Evolutionary conservation across 139 green algal genomes (phyloP).

Genomic region (Nannochloris sp.): DNA sequence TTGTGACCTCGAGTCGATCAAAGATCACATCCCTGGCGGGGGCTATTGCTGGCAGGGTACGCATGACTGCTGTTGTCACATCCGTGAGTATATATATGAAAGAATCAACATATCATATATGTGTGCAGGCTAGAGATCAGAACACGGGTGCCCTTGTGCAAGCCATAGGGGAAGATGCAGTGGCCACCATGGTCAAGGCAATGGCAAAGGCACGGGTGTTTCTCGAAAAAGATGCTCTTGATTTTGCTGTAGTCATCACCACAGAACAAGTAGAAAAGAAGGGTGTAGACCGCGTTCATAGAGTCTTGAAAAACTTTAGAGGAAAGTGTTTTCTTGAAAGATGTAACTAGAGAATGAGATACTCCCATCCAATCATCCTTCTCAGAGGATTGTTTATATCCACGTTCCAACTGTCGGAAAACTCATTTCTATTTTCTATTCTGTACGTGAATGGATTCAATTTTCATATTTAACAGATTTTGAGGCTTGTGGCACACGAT

Average conservation of each 20-base stretch:
- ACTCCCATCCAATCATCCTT: neutral
- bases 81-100: too few relatives aligned
- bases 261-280: conserved; percentile 34
- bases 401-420: too few relatives aligned
- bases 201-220: conserved; percentile 25
- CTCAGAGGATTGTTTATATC: too few relatives aligned
- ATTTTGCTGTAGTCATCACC: conserved; percentile 14
- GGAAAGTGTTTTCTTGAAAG: neutral
- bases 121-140: too few relatives aligned
- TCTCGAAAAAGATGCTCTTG: conserved; percentile 29
- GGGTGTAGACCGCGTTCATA: conserved; percentile 11
- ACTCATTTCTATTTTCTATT: too few relatives aligned
- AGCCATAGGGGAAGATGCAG: conserved; percentile 28
- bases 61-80: neutral
- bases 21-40: conserved; percentile 23
- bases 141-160: conserved; percentile 1
- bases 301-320: neutral
- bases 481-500: too few relatives aligned
- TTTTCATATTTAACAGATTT: too few relatives aligned
- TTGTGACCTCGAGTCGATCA: conserved; percentile 19
- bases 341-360: neutral
- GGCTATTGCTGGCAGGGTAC: conserved; percentile 17
- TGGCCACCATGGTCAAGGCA: conserved; percentile 26
- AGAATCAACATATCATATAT: too few relatives aligned
- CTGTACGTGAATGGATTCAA: too few relatives aligned